Evolutionary conservation across 2,329 filamentous ascomycete genomes (phyloP), one percentile per base, ranked within the genome.

Genomic region (Colletotrichum chrysophilum): DNA sequence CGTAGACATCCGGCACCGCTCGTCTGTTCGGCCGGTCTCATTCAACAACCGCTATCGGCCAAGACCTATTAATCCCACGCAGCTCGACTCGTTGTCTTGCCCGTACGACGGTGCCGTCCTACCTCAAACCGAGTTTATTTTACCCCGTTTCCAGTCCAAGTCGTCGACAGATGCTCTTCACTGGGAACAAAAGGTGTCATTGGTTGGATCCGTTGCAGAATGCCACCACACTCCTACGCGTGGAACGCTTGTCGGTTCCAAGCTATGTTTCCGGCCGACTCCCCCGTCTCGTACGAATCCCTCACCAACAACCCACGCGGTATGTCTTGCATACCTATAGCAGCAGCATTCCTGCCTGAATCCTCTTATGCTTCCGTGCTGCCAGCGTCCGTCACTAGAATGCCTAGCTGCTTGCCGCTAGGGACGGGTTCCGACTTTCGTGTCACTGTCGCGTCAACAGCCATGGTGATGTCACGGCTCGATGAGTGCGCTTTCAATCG

Each of bases 391-490:
- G 61, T 56, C 58, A n/a, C 64, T 52, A 36, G 14, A 16, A 14
- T 14, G 16, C n/a, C 14, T 64, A 58, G 34, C 43, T 48, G 64
- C 58, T 14, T 52, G 18, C 43, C 28, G 18, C 34, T 69, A 60
- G n/a, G 21, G 24, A 36, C 24, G 21, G 14, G 73, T 58, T 38
- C n/a, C 48, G 36, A 60, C 32, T n/a, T 28, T 48, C 64, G 65
- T 65, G 30, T 56, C 58, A 69, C 64, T 30, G 60, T 48, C 65
- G 65, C 48, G 70, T 60, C 18, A 48, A 28, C 48, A 55, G 26
- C 24, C 26, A 18, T 30, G n/a, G 21, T 74, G 74, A 76, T 74
- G 74, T 76, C 74, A 76, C 65, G 9, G 28, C 21, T 21, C n/a
- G 34, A 74, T 69, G 30, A 18, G 8, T 68, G 26, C 30, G 24